These are phyloP conservation scores for Teunomyces funiuensis DNA, from an alignment of 805 yeast species.

Conservation along the genomic window DNA sequence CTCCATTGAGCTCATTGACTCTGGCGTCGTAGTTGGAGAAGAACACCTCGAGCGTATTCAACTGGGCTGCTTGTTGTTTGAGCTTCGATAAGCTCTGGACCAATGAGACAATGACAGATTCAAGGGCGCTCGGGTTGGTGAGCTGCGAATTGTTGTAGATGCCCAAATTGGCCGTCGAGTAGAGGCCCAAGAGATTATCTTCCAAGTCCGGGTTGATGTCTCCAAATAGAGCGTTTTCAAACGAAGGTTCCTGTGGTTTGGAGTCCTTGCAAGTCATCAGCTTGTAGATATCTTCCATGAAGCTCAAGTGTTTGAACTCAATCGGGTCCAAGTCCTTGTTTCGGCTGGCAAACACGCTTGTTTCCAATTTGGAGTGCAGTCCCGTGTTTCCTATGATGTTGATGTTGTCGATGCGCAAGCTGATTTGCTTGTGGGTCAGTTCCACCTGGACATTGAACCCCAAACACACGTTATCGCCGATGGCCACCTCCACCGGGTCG, in stretches of 20 bases:
- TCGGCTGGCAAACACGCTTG: neutral
- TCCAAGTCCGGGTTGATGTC: slow-evolving; percentile 53
- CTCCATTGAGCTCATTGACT: slow-evolving; percentile 25
- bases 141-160: slow-evolving; percentile 60
- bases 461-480: slow-evolving; percentile 86
- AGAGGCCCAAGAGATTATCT: slow-evolving; percentile 49
- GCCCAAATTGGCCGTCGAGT: slow-evolving; percentile 51
- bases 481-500: slow-evolving; percentile 61
- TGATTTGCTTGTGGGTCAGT: slow-evolving; percentile 78
- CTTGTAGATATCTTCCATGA: slow-evolving; percentile 31
- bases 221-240: slow-evolving; percentile 63
- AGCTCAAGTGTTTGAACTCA: slow-evolving; percentile 36
- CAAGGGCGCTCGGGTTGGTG: slow-evolving; percentile 56
- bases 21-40: slow-evolving; percentile 46
- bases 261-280: neutral
- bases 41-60: slow-evolving; percentile 55
- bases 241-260: slow-evolving; percentile 20
- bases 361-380: slow-evolving; percentile 10
- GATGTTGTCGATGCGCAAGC: slow-evolving; percentile 77
- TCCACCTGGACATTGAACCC: slow-evolving; percentile 83
- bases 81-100: slow-evolving; percentile 56
- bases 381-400: slow-evolving; percentile 46
- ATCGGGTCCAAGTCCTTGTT: slow-evolving; percentile 19
- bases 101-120: slow-evolving; percentile 54
- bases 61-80: slow-evolving; percentile 56